Evolutionary conservation across 352 stramenopile species (phyloP), one percentile per base, ranked within the genome.

Genomic region (Detonula confervacea): DNA sequence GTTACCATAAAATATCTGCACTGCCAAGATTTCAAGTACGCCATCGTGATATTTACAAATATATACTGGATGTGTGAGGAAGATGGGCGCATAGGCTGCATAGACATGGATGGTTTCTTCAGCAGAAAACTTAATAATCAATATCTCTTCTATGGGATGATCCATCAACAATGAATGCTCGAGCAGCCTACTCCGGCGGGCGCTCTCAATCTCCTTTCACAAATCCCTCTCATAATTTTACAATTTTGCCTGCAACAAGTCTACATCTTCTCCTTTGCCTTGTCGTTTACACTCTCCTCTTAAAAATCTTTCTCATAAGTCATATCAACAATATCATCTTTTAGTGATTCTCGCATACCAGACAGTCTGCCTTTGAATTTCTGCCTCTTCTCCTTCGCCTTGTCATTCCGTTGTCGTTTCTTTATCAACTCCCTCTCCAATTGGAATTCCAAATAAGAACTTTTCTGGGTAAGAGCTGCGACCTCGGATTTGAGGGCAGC

Each of bases 321-420:
- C 0, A 67, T 35, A 12, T 67, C 9, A 24, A 67, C 57, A 6
- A 67, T 18, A 22, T 67, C 57, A 55, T 71, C 60, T 42, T 62
- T 78, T 51, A 78, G 35, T 18, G 29, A 59, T 14, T 35, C 57
- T 16, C 49, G 44, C 68, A 77, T 69, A 6, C 47, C 57, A n/a
- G 25, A 47, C 0, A 78, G 47, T 42, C 42, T 78, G 25, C 22
- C 65, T 29, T 71, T 78, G 16, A 78, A 71, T 39, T 51, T 57
- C 22, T 65, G 62, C 18, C 69, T 66, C 52, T 60, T 78, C 35
- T 71, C 47, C 20, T 66, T 60, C 33, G 69, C 59, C 39, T 59
- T 52, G 35, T 65, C 33, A 37, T 70, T 69, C 35, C 69, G 18
- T 39, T 71, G 46, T 29, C 42, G 52, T 44, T 56, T 22, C 35